Evolutionary conservation across 2,329 filamentous ascomycete species (phyloP).

Genomic region (Calonectria pauciramosa): DNA sequence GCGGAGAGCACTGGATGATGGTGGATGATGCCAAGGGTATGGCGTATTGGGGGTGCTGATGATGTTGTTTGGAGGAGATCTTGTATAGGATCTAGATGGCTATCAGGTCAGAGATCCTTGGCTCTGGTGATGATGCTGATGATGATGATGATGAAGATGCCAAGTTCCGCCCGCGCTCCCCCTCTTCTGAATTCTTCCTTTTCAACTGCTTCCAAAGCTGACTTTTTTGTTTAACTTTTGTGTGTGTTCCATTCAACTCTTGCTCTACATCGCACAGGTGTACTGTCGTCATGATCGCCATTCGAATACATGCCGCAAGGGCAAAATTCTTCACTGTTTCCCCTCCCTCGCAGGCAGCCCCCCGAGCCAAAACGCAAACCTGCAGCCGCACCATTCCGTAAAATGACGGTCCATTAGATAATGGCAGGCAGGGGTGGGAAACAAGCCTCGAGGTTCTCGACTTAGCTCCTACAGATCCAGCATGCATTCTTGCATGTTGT

Average conservation of each 20-base stretch:
- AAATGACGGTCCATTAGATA: slow-evolving; percentile 29
- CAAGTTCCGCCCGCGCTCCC: slow-evolving; percentile 1
- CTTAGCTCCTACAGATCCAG: slow-evolving; percentile 17
- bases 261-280: slow-evolving; percentile 20
- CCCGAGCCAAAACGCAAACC: slow-evolving; percentile 14
- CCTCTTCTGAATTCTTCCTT: slow-evolving; percentile 16
- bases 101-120: background rate
- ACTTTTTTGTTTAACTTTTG: slow-evolving; percentile 4
- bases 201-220: slow-evolving; percentile 7
- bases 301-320: slow-evolving; percentile 14
- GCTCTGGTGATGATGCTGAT: background rate
- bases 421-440: slow-evolving; percentile 21
- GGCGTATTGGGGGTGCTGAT: slow-evolving; percentile 19
- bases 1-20: slow-evolving; percentile 15
- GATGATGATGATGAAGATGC: slow-evolving; percentile 19
- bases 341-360: slow-evolving; percentile 4
- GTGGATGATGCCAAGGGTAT: slow-evolving; percentile 30
- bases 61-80: slow-evolving; percentile 1
- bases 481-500: slow-evolving; percentile 18
- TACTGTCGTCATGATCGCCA: slow-evolving; percentile 45
- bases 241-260: slow-evolving; percentile 2
- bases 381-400: slow-evolving; percentile 28
- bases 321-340: slow-evolving; percentile 15
- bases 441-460: slow-evolving; percentile 25
- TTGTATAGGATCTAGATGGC: background rate